Evolutionary conservation across 805 yeast species (phyloP).

Genomic region (Kluyveromyces lactis): DNA sequence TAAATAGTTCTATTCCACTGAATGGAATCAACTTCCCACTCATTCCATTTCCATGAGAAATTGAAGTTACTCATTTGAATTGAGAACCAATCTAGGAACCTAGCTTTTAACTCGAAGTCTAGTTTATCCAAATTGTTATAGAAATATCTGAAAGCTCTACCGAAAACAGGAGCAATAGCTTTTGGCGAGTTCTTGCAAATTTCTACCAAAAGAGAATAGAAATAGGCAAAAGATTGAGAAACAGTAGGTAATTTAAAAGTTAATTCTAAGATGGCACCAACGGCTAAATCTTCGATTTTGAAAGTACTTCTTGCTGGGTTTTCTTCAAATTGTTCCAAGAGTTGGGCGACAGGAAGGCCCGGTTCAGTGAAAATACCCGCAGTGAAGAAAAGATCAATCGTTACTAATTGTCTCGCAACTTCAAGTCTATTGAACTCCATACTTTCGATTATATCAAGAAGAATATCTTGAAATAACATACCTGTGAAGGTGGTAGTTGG

Average conservation of each 20-base stretch:
- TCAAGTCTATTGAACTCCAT: slow-evolving; percentile 85
- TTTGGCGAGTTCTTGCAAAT: slow-evolving; percentile 76
- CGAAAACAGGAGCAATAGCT: slow-evolving; percentile 89
- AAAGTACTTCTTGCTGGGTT: slow-evolving; percentile 52
- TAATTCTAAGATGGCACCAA: slow-evolving; percentile 72
- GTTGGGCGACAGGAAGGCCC: slow-evolving; percentile 69
- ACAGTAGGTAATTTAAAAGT: slow-evolving; percentile 67
- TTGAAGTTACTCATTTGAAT: slow-evolving; percentile 89
- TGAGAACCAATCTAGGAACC: slow-evolving; percentile 85
- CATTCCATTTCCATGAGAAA: slow-evolving; percentile 97
- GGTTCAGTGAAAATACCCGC: slow-evolving; percentile 58
- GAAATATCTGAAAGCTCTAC: slow-evolving; percentile 80
- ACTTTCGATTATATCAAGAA: slow-evolving; percentile 65
- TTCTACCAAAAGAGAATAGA: slow-evolving; percentile 75
- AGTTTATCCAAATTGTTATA: slow-evolving; percentile 57
- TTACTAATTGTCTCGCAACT: slow-evolving; percentile 74
- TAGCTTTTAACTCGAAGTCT: slow-evolving; percentile 67
- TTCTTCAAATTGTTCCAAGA: slow-evolving; percentile 37
- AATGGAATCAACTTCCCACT: slow-evolving; percentile 67
- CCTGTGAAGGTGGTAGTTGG: slow-evolving; percentile 42
- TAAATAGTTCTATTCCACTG: slow-evolving; percentile 37
- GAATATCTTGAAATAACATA: slow-evolving; percentile 63
- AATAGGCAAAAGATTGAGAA: slow-evolving; percentile 64
- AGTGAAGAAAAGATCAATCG: slow-evolving; percentile 64
- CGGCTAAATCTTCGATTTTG: slow-evolving; percentile 85